Conservation (phyloP, 2,329 filamentous ascomycete genomes). For the Fusarium mexicanum region DNA sequence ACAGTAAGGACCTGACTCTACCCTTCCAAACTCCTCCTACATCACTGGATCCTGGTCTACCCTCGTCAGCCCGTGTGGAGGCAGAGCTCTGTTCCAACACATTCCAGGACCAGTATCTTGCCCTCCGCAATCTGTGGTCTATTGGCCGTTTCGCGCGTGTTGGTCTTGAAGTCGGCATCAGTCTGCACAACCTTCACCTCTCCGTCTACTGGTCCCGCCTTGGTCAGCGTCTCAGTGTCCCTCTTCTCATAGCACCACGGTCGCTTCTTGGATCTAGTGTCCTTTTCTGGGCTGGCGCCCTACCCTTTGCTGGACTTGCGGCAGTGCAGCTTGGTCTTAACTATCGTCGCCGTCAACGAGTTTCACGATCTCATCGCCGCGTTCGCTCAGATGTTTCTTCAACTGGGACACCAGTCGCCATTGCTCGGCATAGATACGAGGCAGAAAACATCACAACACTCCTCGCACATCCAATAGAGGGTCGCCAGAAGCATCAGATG, state of each 20-base stretch:
- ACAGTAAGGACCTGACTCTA: conserved; percentile 46
- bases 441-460: conserved; percentile 58
- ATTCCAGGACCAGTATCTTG: conserved; percentile 51
- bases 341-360: conserved; percentile 20
- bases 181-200: conserved; percentile 53
- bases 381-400: conserved; percentile 8
- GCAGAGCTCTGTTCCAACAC: conserved; percentile 54
- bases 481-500: conserved; percentile 49
- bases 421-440: conserved; percentile 52
- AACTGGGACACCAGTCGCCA: conserved; percentile 34
- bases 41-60: conserved; percentile 10
- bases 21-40: conserved; percentile 35
- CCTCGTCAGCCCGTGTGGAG: conserved; percentile 51
- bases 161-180: conserved; percentile 57
- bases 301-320: conserved; percentile 54
- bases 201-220: conserved; percentile 60
- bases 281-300: conserved; percentile 51
- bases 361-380: conserved; percentile 8
- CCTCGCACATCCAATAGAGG: conserved; percentile 53
- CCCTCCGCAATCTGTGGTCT: conserved; percentile 55
- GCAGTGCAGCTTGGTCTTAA: conserved; percentile 47
- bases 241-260: conserved; percentile 52
- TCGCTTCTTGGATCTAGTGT: conserved; percentile 42
- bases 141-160: conserved; percentile 54
- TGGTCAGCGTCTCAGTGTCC: conserved; percentile 56